These are phyloP conservation scores for Lotmaria passim DNA, from an alignment of 208 protist species.

Conservation along the genomic window DNA sequence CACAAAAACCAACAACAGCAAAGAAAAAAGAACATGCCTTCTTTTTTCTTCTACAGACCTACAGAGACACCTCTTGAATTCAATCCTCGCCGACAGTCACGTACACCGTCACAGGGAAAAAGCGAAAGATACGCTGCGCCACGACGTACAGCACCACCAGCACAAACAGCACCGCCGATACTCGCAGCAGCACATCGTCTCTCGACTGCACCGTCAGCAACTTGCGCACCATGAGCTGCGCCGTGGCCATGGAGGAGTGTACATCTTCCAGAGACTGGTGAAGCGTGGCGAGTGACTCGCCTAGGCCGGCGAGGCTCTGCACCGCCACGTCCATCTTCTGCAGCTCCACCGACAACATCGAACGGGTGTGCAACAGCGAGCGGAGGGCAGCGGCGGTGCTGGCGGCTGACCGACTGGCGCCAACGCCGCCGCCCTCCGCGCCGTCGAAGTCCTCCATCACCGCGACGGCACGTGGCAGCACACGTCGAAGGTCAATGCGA, in stretches of 20 bases:
- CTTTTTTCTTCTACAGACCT: too few species aligned
- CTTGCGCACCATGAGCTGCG: conserved; percentile 55
- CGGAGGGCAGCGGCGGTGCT: conserved; percentile 61
- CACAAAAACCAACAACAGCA: too few species aligned
- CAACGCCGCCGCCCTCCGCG: conserved; percentile 16
- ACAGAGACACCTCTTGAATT: too few species aligned
- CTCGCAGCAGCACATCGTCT: conserved; percentile 67
- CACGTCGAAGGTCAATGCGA: conserved; percentile 49
- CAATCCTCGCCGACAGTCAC: conserved; percentile 25
- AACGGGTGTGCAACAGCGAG: conserved; percentile 76
- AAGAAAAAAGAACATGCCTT: too few species aligned
- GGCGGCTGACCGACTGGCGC: conserved; percentile 24
- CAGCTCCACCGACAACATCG: conserved; percentile 72
- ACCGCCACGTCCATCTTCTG: conserved; percentile 78
- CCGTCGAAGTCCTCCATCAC: conserved; percentile 41
- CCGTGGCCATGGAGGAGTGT: conserved; percentile 63
- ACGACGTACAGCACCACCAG: conserved; percentile 67
- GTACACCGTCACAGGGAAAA: conserved; percentile 67
- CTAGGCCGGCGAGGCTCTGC: conserved; percentile 50
- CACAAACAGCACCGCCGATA: conserved; percentile 65
- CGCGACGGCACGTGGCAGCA: conserved; percentile 47
- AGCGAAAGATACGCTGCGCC: conserved; percentile 69
- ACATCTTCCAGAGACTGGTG: conserved; percentile 70
- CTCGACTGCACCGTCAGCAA: conserved; percentile 65
- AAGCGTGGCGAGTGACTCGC: conserved; percentile 51